phyloP scores from a whole-genome alignment of 2,329 filamentous ascomycete genomes.

The Cordyceps militaris region DNA sequence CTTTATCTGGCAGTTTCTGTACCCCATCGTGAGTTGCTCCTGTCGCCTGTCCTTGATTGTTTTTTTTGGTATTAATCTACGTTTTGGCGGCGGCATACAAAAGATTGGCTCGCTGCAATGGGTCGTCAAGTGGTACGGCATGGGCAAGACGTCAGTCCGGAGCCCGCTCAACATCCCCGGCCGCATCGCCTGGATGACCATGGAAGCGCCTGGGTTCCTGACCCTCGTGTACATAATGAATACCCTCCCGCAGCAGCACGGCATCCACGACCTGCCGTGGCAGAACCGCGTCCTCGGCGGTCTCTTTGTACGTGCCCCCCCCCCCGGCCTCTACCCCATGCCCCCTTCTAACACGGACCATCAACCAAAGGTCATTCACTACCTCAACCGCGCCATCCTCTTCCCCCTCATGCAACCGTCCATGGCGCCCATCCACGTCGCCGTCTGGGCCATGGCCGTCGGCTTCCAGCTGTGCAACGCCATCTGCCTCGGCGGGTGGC shows the following conservation, averaged over 20 bases:
- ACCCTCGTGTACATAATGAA: conserved; percentile 74
- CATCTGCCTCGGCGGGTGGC: conserved; percentile 68
- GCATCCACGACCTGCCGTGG: conserved; percentile 58
- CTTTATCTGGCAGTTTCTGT: conserved; percentile 44
- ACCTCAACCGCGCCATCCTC: conserved; percentile 80
- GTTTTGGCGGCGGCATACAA: too few relatives aligned
- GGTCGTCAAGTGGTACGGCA: conserved; percentile 72
- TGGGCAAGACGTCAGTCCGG: conserved; percentile 79
- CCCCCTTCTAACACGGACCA: conserved; percentile 11
- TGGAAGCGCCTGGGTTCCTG: conserved; percentile 76
- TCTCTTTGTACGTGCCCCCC: conserved; percentile 47
- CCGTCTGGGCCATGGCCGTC: conserved; percentile 58
- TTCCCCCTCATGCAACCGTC: conserved; percentile 78
- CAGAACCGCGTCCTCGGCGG: conserved; percentile 70
- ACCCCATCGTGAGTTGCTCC: conserved; percentile 39
- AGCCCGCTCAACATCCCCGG: conserved; percentile 82
- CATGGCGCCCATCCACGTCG: conserved; percentile 80
- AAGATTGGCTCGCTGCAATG: conserved; percentile 66
- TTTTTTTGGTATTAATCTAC: too few relatives aligned
- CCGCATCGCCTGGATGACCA: conserved; percentile 76
- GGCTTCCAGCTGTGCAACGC: conserved; percentile 78
- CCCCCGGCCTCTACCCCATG: conserved; percentile 9
- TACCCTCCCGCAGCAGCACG: conserved; percentile 53
- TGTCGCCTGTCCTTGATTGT: too few relatives aligned
- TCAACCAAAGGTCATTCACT: conserved; percentile 67